Evolutionary conservation across 2,329 filamentous ascomycete species (phyloP).

Genomic region (Calonectria hongkongensis): DNA sequence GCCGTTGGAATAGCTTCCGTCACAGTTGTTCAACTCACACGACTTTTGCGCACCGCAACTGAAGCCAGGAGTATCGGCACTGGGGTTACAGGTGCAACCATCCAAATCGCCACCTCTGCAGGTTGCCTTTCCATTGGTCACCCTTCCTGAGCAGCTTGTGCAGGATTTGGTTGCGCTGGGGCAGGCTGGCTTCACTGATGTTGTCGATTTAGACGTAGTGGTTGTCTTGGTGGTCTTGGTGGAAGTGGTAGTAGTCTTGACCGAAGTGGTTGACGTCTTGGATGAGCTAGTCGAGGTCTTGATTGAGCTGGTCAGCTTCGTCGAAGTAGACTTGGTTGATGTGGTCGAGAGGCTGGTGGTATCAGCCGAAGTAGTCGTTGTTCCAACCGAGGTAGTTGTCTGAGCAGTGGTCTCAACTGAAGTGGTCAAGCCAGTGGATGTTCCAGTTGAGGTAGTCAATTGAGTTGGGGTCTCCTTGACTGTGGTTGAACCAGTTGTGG

Average conservation of each 20-base stretch:
- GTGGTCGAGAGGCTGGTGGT: not conserved
- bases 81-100: slow-evolving; percentile 3
- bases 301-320: not conserved
- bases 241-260: not conserved
- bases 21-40: slow-evolving; percentile 18
- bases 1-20: slow-evolving; percentile 3
- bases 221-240: slow-evolving; percentile 3
- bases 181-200: slow-evolving; percentile 7
- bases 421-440: not conserved
- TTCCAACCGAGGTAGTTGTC: not conserved
- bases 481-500: not conserved
- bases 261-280: not conserved
- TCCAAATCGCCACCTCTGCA: slow-evolving; percentile 2
- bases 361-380: not conserved
- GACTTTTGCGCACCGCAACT: slow-evolving; percentile 24
- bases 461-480: not conserved
- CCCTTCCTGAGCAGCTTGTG: not conserved
- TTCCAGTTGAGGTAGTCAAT: not conserved
- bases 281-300: not conserved
- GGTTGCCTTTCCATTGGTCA: slow-evolving; percentile 7
- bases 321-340: not conserved
- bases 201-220: not conserved
- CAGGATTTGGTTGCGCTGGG: slow-evolving; percentile 2
- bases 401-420: not conserved
- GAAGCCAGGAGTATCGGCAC: slow-evolving; percentile 17